Conservation (phyloP, 768 basidiomycete genomes). For the Cubamyces sp. region DNA sequence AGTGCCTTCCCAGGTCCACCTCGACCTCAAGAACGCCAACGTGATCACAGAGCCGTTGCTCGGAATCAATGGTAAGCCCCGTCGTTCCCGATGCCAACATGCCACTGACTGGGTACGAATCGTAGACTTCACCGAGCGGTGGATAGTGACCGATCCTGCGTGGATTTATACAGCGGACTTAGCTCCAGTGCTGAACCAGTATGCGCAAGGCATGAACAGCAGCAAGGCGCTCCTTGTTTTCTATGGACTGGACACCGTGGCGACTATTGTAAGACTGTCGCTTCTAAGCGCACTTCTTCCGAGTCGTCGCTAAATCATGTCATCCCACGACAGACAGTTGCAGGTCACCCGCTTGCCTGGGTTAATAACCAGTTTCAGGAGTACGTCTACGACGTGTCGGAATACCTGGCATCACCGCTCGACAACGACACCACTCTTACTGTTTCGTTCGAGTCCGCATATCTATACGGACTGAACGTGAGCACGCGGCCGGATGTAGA, state of each 20-base stretch:
- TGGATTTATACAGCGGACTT: conserved; percentile 64
- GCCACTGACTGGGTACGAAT: neutral
- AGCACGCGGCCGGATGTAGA: conserved; percentile 53
- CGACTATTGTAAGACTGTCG: conserved; percentile 49
- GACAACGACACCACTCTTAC: conserved; percentile 48
- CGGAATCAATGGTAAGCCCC: conserved; percentile 51
- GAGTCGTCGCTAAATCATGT: neutral
- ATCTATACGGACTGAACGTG: conserved; percentile 58
- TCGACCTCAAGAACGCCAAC: conserved; percentile 55
- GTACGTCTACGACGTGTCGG: conserved; percentile 55
- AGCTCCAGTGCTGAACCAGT: conserved; percentile 42
- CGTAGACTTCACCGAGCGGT: conserved; percentile 56
- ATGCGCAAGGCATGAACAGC: conserved; percentile 27
- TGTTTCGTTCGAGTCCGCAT: conserved; percentile 56
- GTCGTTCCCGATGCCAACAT: neutral
- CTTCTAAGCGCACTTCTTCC: neutral
- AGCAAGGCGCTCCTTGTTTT: conserved; percentile 46
- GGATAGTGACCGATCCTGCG: conserved; percentile 54
- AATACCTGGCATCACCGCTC: conserved; percentile 40
- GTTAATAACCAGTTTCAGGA: conserved; percentile 62
- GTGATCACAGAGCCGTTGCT: conserved; percentile 57
- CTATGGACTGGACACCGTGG: conserved; percentile 61
- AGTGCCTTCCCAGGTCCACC: conserved; percentile 56
- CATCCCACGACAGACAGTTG: conserved; percentile 44
- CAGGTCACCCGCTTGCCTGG: conserved; percentile 58